phyloP scores from a whole-genome alignment of 2,329 filamentous ascomycete genomes.

The Xylaria sp. region DNA sequence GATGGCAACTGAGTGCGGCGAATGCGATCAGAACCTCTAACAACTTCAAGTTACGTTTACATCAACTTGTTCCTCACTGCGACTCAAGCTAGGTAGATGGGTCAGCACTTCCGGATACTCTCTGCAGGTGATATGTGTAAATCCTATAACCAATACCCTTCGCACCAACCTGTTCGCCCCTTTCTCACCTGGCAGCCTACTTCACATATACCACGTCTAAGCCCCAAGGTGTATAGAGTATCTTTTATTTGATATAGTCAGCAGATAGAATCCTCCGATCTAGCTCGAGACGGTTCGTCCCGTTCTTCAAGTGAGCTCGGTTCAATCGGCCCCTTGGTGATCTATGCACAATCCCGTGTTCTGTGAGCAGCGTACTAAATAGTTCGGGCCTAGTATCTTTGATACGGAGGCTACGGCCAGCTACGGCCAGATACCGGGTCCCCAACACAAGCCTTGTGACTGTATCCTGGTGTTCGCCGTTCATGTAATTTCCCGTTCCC shows the following conservation, averaged over 20 bases:
- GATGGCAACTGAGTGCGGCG: too few species aligned
- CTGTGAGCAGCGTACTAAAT: background rate
- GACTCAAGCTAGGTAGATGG: too few species aligned
- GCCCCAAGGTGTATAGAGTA: background rate
- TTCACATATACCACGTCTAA: background rate
- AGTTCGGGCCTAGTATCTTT: background rate
- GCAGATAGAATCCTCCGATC: background rate
- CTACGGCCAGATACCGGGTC: background rate
- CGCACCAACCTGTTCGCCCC: too few species aligned
- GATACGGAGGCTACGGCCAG: background rate
- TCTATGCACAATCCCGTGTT: background rate
- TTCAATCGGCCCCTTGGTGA: background rate
- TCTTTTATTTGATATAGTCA: background rate
- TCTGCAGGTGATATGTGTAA: too few species aligned
- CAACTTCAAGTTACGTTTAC: too few species aligned
- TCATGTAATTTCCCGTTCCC: constrained; percentile 30
- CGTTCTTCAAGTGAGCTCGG: background rate
- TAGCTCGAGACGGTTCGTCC: background rate
- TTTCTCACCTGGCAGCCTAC: background rate
- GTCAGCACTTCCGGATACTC: background rate
- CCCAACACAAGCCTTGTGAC: background rate
- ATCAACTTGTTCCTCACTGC: too few species aligned
- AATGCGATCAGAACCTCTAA: too few species aligned
- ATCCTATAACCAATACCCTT: background rate
- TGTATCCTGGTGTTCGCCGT: constrained; percentile 6